These are phyloP conservation scores for Ceratonia siliqua DNA, from an alignment of 306 rosid genomes.

Conservation along the genomic window DNA sequence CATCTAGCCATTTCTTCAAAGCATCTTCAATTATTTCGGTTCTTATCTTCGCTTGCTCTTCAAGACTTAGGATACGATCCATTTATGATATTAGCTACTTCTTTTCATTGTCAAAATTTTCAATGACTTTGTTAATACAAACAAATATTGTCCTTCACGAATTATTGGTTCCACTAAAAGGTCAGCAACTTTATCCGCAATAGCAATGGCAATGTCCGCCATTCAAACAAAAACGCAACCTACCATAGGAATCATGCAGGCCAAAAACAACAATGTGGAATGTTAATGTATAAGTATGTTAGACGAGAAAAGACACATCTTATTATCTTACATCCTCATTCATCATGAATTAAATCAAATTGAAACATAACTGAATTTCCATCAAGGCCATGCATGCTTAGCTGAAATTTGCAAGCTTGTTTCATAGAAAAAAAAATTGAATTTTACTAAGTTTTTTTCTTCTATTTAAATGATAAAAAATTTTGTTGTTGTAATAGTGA, in stretches of 20 bases:
- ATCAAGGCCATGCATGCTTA: too few species aligned
- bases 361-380: too few species aligned
- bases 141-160: background rate
- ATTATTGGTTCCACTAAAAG: background rate
- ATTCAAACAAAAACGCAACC: background rate
- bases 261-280: too few species aligned
- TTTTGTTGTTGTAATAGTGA: too few species aligned
- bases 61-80: background rate
- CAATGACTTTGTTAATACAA: background rate
- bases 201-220: constrained; percentile 13
- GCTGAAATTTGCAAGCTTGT: too few species aligned
- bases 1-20: background rate
- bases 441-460: too few species aligned
- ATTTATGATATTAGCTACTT: background rate
- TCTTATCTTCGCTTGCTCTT: background rate
- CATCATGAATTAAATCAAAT: too few species aligned
- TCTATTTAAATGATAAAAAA: too few species aligned
- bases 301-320: too few species aligned
- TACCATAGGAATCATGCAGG: background rate
- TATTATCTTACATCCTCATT: too few species aligned
- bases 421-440: too few species aligned
- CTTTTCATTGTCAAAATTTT: background rate
- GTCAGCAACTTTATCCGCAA: background rate
- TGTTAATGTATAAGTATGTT: too few species aligned
- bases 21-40: constrained; percentile 3